Evolutionary conservation across 208 protist genomes (phyloP), one percentile per base, ranked within the genome.

Genomic region (Strigomonas culicis): DNA sequence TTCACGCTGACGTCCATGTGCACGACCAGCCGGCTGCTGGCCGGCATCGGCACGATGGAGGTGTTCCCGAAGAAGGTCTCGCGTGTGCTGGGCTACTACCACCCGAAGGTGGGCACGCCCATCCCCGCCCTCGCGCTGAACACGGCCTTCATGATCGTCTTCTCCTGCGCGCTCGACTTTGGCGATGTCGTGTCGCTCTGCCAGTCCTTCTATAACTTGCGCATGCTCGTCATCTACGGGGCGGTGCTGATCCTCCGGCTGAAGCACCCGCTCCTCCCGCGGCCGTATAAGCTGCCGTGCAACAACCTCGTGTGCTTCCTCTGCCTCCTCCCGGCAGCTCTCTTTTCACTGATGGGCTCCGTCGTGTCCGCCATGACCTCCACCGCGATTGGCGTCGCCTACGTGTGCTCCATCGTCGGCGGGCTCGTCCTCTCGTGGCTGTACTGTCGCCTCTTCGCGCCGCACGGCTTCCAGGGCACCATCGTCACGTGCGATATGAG

Each of bases 1-100:
- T 89, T 93, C 66, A 90, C 87, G 19, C 70, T 93, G 27, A 93
- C 87, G 1, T 80, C 78, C 36, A 88, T 93, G 80, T 93, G 87
- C 74, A 90, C 83, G 66, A 93, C 87, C 11, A 93, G 87, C 60
- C 80, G 87, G 11, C 67, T 90, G 62, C 60, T 93, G 44, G 87
- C 83, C 4, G 87, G 87, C 41, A 87, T 93, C 79, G 87, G 87
- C 19, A 89, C 81, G 27, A 93, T 93, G 87, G 65, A 93, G 51
- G 88, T 93, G 69, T 93, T 93, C 62, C 87, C 82, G 10, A 78
- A 78, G 62, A 86, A 82, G 51, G 57, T 93, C 22, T 89, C 83
- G 10, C 78, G 87, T 36, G 59, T 93, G 44, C 84, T 93, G 56
- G 84, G 83, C 39, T 90, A 93, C 72, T 90, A 90, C 71, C 87